A percentile compares a stretch with the other conserved stretches of the same genome.
Evolutionary conservation across 1,284 basidiomycete genomes (phyloP).

Genomic region (Cystobasidiaceae sp.): DNA sequence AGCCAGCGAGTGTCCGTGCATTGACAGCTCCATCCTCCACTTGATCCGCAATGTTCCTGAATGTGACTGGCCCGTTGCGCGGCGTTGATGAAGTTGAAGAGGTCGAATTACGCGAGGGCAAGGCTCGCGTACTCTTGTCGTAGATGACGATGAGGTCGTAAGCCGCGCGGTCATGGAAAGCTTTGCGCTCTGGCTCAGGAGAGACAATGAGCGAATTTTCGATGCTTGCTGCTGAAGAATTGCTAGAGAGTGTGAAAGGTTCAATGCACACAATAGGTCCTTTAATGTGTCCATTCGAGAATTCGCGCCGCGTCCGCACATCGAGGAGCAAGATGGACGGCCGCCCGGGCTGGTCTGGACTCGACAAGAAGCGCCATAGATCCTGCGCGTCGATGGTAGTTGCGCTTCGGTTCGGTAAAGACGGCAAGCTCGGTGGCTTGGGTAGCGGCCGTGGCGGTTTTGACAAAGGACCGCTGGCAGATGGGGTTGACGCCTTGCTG

Average conservation of each 20-base stretch:
- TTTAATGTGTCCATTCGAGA: constrained; percentile 66
- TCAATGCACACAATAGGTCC: constrained; percentile 75
- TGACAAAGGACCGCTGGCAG: background rate
- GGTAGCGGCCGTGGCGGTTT: background rate
- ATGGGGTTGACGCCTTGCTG: background rate
- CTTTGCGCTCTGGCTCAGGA: constrained; percentile 62
- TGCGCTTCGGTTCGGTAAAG: constrained; percentile 48
- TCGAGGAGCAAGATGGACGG: constrained; percentile 65
- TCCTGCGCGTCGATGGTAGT: constrained; percentile 60
- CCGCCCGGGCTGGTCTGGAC: constrained; percentile 31
- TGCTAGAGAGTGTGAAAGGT: constrained; percentile 66
- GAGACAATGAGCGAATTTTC: constrained; percentile 71
- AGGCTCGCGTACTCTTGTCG: constrained; percentile 63
- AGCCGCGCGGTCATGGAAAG: constrained; percentile 74
- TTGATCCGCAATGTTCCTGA: constrained; percentile 6
- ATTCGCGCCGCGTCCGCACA: constrained; percentile 70
- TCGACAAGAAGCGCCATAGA: constrained; percentile 58
- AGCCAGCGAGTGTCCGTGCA: constrained; percentile 56
- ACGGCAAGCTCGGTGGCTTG: constrained; percentile 6
- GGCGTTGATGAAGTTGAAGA: background rate
- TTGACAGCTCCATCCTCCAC: constrained; percentile 28
- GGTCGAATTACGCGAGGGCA: constrained; percentile 44
- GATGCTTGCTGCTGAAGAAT: constrained; percentile 62
- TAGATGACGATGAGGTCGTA: constrained; percentile 89
- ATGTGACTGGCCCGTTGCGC: background rate